phyloP scores from a whole-genome alignment of 345 rosid species.

The Gossypium sturtianum region DNA sequence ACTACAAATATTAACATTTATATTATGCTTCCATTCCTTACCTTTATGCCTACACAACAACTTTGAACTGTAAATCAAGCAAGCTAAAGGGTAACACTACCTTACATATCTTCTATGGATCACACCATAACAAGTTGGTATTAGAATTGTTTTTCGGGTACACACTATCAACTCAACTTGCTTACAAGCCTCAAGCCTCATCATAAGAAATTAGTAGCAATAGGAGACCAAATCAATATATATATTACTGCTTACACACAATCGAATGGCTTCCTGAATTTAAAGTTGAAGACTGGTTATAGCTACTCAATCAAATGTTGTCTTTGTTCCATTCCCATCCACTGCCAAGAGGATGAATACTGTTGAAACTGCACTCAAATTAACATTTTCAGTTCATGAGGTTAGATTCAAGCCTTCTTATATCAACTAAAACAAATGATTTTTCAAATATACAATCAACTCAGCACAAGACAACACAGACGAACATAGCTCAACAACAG shows the following conservation, averaged over 20 bases:
- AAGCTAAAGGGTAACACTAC: not conserved
- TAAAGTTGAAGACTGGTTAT: not conserved
- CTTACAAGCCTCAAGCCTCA: not conserved
- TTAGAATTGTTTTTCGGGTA: not conserved
- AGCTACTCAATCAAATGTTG: not conserved
- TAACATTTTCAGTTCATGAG: not conserved
- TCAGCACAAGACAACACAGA: not conserved
- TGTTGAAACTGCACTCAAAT: slow-evolving; percentile 33
- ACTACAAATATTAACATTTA: not conserved
- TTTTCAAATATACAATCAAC: not conserved
- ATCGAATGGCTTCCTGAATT: not conserved
- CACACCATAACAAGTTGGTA: not conserved
- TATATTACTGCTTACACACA: not conserved
- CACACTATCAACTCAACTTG: not conserved
- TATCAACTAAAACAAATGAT: not conserved
- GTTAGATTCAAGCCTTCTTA: not conserved
- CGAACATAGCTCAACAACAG: not conserved
- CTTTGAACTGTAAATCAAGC: not conserved
- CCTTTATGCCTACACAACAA: too few relatives aligned
- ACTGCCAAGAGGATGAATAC: slow-evolving; percentile 16
- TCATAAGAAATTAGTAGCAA: not conserved
- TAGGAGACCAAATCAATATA: not conserved
- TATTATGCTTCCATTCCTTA: not conserved
- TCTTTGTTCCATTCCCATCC: not conserved
- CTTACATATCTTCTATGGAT: not conserved